Evolutionary conservation across 371 early-diverging fungal species (phyloP).

Genomic region (Mucor lusitanicus): DNA sequence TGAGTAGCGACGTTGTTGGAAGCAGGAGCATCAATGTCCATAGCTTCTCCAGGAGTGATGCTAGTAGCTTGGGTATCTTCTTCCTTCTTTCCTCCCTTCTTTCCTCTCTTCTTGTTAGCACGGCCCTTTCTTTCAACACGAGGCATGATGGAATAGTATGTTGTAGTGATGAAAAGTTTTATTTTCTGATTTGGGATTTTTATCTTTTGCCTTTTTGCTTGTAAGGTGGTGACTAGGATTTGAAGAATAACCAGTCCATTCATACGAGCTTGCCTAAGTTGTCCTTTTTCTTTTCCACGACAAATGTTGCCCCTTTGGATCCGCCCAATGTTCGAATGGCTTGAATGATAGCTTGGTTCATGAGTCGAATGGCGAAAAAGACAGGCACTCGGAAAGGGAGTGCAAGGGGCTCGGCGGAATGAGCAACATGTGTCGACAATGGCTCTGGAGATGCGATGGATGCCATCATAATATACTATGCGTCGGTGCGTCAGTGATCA

Average conservation of each 20-base stretch:
- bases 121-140: conserved; percentile 38
- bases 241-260: conserved; percentile 2
- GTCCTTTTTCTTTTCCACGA: conserved; percentile 19
- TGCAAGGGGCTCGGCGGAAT: not conserved
- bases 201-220: not conserved
- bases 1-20: not conserved
- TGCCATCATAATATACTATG: conserved; percentile 52
- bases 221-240: not conserved
- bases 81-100: conserved; percentile 27
- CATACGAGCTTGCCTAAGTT: conserved; percentile 22
- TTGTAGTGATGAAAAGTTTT: not conserved
- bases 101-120: conserved; percentile 36
- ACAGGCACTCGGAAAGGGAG: conserved; percentile 21
- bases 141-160: conserved; percentile 19
- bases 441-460: conserved; percentile 38
- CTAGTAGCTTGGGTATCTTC: conserved; percentile 4
- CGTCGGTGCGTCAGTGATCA: not conserved
- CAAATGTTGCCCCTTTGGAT: conserved; percentile 9
- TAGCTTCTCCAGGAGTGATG: conserved; percentile 10
- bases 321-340: conserved; percentile 14
- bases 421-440: not conserved
- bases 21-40: conserved; percentile 6
- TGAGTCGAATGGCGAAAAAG: conserved; percentile 29
- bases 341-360: conserved; percentile 24
- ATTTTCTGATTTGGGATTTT: not conserved